These are phyloP conservation scores for Eucalyptus melliodora DNA, from an alignment of 345 rosid species.

Conservation along the genomic window DNA sequence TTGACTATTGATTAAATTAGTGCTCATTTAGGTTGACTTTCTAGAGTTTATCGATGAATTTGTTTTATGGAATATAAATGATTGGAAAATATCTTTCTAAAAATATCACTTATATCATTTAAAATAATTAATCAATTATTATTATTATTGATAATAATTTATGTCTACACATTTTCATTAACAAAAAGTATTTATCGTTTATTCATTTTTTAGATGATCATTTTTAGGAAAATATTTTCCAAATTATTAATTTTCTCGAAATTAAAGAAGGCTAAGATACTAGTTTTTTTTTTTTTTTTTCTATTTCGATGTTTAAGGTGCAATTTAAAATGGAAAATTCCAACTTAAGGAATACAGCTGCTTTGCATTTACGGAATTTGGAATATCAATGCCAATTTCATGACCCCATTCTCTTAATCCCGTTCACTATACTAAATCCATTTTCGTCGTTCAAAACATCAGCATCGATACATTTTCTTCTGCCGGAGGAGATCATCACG, in stretches of 20 bases:
- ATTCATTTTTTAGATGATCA: background rate
- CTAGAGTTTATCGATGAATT: fast-evolving
- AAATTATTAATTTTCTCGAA: no score
- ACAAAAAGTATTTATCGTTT: fast-evolving
- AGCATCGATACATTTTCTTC: background rate
- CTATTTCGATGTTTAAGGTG: no score
- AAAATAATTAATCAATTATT: background rate
- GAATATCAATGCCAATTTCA: background rate
- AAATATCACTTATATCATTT: background rate
- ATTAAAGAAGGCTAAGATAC: no score
- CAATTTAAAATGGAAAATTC: no score
- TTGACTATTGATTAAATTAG: background rate
- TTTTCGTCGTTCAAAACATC: background rate
- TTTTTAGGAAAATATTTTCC: background rate
- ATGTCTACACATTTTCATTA: background rate
- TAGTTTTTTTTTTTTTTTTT: no score
- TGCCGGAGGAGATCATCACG: background rate
- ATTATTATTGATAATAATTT: background rate
- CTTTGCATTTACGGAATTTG: background rate
- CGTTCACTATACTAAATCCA: background rate
- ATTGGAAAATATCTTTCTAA: no score
- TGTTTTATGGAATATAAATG: no score
- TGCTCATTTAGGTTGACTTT: background rate
- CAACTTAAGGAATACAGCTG: background rate
- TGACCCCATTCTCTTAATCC: background rate